phyloP scores from a whole-genome alignment of 106 monocot genomes.

The Vanilla planifolia region DNA sequence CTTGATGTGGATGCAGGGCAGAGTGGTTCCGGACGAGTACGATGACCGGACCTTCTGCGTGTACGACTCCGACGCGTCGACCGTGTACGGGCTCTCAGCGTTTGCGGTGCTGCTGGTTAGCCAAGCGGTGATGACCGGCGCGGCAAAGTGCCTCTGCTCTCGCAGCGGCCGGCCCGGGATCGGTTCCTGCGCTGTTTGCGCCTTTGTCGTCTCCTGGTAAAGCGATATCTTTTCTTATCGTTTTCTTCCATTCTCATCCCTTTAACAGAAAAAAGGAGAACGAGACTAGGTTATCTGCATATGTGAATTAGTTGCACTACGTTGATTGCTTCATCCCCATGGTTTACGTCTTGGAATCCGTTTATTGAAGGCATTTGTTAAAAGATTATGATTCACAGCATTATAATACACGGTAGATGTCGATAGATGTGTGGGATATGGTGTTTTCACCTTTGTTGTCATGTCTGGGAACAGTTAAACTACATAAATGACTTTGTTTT shows the following conservation, averaged over 20 bases:
- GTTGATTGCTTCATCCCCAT: neutral
- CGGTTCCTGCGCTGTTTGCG: conserved; percentile 34
- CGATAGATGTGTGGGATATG: too few relatives aligned
- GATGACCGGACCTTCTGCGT: conserved; percentile 75
- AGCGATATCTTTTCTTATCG: neutral
- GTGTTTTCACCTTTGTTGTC: too few relatives aligned
- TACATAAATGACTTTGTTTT: too few relatives aligned
- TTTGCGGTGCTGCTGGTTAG: conserved; percentile 60
- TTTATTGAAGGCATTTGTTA: too few relatives aligned
- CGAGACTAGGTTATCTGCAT: neutral
- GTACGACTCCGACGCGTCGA: conserved; percentile 86
- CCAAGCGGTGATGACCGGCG: conserved; percentile 39
- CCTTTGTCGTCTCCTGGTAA: conserved; percentile 71
- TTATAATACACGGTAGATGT: too few relatives aligned
- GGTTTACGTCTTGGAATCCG: too few relatives aligned
- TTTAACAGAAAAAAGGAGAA: too few relatives aligned
- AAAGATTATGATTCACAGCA: too few relatives aligned
- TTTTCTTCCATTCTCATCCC: neutral
- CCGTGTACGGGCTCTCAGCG: conserved; percentile 80
- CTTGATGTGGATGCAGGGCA: conserved; percentile 44
- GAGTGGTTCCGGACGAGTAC: conserved; percentile 85
- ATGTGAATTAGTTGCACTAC: neutral
- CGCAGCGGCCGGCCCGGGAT: conserved; percentile 19
- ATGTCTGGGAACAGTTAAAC: too few relatives aligned
- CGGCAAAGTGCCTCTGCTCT: conserved; percentile 73